Percentiles rank a stretch among this genome's conserved stretches.
phyloP scores from a whole-genome alignment of 1,284 basidiomycete species.

The Dichomitus squalens region DNA sequence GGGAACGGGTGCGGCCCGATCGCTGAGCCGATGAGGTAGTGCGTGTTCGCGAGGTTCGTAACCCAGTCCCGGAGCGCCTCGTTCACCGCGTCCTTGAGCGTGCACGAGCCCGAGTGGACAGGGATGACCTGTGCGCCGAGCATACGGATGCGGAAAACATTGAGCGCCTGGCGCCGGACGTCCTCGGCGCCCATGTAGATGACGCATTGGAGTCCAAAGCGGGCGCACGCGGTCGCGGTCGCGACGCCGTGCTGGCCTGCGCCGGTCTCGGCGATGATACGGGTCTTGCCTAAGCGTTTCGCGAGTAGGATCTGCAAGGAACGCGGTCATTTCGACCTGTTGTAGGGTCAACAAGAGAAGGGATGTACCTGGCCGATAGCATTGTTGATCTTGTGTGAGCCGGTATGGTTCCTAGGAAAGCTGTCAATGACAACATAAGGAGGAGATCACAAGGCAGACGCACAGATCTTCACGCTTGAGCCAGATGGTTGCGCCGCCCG shows the following conservation, averaged over 20 bases:
- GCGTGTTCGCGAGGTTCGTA: conserved; percentile 89
- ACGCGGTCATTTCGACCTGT: neutral
- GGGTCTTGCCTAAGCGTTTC: conserved; percentile 88
- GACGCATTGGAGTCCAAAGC: conserved; percentile 94
- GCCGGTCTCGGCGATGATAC: conserved; percentile 98
- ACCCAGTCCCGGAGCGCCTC: conserved; percentile 99
- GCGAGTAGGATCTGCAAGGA: conserved; percentile 83
- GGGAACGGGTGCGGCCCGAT: conserved; percentile 99
- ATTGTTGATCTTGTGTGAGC: conserved; percentile 97
- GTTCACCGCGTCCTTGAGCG: conserved; percentile 97
- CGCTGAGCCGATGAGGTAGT: conserved; percentile 96
- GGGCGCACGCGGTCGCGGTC: conserved; percentile 96
- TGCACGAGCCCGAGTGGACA: conserved; percentile 93
- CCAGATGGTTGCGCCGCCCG: conserved; percentile 92
- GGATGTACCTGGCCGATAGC: conserved; percentile 80
- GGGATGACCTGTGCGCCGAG: conserved; percentile 92
- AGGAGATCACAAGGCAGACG: conserved; percentile 34
- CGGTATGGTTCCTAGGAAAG: conserved; percentile 84
- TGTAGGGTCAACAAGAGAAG: neutral
- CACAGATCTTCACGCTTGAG: conserved; percentile 95
- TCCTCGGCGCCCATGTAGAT: conserved; percentile 99
- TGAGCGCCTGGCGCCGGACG: conserved; percentile 91
- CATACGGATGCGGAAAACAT: conserved; percentile 99
- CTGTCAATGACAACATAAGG: neutral
- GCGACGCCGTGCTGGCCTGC: conserved; percentile 99